These are phyloP conservation scores for Aspergillus pseudotamarii DNA, from an alignment of 2,329 filamentous ascomycete genomes.

Conservation along the genomic window DNA sequence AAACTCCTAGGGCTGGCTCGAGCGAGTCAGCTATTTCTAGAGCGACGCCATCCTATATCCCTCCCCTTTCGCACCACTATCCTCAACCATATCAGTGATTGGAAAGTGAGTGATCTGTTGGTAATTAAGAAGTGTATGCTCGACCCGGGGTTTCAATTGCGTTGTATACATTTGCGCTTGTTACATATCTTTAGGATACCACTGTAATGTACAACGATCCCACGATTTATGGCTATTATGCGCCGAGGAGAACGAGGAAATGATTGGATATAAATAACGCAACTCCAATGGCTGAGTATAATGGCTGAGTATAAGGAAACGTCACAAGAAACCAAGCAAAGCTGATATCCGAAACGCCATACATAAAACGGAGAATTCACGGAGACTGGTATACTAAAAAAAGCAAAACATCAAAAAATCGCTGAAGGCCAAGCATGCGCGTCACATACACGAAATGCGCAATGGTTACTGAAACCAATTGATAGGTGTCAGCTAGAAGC, in stretches of 20 bases:
- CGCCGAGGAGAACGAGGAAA: neutral
- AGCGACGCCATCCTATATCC: neutral
- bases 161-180: neutral
- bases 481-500: constrained; percentile 16
- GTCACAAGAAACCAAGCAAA: neutral
- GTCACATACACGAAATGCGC: neutral
- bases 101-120: neutral
- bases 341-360: neutral
- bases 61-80: constrained; percentile 5
- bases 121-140: neutral
- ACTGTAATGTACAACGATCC: neutral
- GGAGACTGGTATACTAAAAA: neutral
- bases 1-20: constrained; percentile 12
- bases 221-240: neutral
- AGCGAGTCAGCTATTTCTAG: neutral
- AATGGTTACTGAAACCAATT: neutral
- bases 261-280: constrained; percentile 1
- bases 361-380: neutral
- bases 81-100: constrained; percentile 22
- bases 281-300: neutral
- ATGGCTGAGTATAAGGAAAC: neutral
- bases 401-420: neutral
- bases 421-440: neutral
- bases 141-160: neutral
- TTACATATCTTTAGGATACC: constrained; percentile 2